Base-by-base conservation (phyloP, 1,139 yeast genomes). In the Torulaspora globosa region DNA sequence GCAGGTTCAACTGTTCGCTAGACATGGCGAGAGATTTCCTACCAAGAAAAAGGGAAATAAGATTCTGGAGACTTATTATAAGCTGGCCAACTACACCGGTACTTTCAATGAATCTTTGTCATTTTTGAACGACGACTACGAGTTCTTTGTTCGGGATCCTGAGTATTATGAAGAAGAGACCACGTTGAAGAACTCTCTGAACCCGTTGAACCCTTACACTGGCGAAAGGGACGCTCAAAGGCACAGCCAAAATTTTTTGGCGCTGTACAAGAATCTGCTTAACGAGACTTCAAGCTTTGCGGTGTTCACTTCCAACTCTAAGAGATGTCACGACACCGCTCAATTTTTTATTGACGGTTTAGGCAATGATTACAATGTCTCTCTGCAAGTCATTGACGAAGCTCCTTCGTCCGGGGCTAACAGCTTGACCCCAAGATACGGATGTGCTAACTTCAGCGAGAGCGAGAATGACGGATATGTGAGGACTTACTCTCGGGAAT, bases 1-100 rank as follows among this genome's bases (percentile, higher is more conserved):
- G 50, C 88, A 81, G 62, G 85, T 82, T 11, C 81, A 79, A 52
- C 65, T 79, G 51, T 66, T 79, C 41, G 72, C 76, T 48, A 75
- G 92, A 60, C 92, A 84, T 56, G 92, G 90, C n/a, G 89, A 82
- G 59, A 70, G 92, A 56, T 84, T 71, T 60, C 88, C 87, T 26
- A 65, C 71, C 3, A 58, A 58, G 16, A 53, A 58, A 26, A 58
- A 60, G 15, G 75, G 73, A 12, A 49, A 44, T 3, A 40, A 48
- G 6, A 36, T 57, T 9, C 36, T 46, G 34, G 33, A 41, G 4
- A 40, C 61, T 7, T 57, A 49, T 36, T 47, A 53, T 24, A 66
- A 61, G 45, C 39, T 70, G 31, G 50, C 53, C 36, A 54, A 56
- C 46, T 60, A 54, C 35, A 53, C 60, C 3, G 40, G 44, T 9